A percentile compares a stretch with the other conserved stretches of the same genome.
Conservation (phyloP, 345 rosid species). For the Luvunga scandens region DNA sequence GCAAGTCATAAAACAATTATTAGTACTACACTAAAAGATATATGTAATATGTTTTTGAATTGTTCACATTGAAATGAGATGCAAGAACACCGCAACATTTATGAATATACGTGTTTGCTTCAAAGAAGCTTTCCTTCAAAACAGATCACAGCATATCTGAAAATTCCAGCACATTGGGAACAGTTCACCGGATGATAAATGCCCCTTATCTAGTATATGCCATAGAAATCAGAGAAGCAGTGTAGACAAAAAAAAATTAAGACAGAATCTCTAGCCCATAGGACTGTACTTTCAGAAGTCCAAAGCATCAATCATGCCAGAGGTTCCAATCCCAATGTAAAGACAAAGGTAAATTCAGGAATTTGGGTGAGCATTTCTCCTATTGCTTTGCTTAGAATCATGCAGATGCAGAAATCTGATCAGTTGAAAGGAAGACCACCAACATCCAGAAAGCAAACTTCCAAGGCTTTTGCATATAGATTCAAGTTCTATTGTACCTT, state of each 20-base stretch:
- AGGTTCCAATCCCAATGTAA: not conserved
- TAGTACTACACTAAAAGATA: slow-evolving; percentile 5
- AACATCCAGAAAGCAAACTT: not conserved
- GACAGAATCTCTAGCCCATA: not conserved
- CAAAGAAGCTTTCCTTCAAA: not conserved
- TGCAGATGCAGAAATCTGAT: not conserved
- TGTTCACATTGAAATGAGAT: not conserved
- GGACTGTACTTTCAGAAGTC: not conserved
- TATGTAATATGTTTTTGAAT: not conserved
- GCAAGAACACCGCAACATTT: not conserved
- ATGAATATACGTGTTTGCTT: not conserved
- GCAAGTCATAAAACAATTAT: slow-evolving; percentile 17
- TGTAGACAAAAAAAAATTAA: not conserved
- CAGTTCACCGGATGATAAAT: not conserved
- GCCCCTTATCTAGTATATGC: not conserved
- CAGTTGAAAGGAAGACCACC: not conserved
- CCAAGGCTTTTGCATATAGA: not conserved
- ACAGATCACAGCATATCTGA: not conserved
- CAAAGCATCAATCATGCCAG: not conserved
- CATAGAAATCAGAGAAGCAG: not conserved
- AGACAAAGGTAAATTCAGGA: not conserved
- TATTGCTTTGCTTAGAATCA: not conserved
- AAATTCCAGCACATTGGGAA: not conserved
- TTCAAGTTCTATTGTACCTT: not conserved
- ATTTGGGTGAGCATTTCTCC: not conserved